Percentiles rank a stretch among this genome's conserved stretches.
Evolutionary conservation across 2,329 filamentous ascomycete genomes (phyloP).

Genomic region (Aaosphaeria arxii): DNA sequence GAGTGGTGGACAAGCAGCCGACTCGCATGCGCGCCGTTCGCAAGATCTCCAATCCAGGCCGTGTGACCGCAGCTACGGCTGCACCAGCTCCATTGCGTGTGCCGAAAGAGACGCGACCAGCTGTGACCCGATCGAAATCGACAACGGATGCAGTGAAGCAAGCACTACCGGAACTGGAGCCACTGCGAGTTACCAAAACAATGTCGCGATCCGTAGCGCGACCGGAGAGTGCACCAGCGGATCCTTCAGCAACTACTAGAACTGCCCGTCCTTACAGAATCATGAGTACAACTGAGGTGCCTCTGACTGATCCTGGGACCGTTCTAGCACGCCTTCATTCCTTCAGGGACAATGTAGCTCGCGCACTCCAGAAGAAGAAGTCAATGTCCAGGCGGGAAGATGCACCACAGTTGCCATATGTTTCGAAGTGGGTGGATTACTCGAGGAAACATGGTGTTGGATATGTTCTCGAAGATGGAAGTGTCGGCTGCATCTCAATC

Average conservation of each 20-base stretch:
- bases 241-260: conserved; percentile 7
- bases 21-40: conserved; percentile 33
- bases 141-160: conserved; percentile 18
- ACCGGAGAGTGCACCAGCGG: conserved; percentile 9
- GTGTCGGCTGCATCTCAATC: conserved; percentile 64
- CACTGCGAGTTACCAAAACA: conserved; percentile 17
- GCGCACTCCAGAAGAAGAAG: conserved; percentile 40
- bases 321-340: conserved; percentile 44
- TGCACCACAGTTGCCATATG: conserved; percentile 56
- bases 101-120: conserved; percentile 21
- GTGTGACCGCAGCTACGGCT: conserved; percentile 28
- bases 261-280: conserved; percentile 20
- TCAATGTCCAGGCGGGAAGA: conserved; percentile 43
- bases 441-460: conserved; percentile 83
- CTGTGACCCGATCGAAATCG: conserved; percentile 22
- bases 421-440: conserved; percentile 81
- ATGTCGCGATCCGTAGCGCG: conserved; percentile 13
- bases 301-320: conserved; percentile 43
- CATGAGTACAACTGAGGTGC: conserved; percentile 21
- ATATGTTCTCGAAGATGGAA: conserved; percentile 79
- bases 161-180: conserved; percentile 21
- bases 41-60: conserved; percentile 33
- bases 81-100: conserved; percentile 25
- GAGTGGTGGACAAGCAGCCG: conserved; percentile 32
- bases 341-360: conserved; percentile 46